phyloP scores from a whole-genome alignment of 179 eudicot species.

The Actinidia chinensis region DNA sequence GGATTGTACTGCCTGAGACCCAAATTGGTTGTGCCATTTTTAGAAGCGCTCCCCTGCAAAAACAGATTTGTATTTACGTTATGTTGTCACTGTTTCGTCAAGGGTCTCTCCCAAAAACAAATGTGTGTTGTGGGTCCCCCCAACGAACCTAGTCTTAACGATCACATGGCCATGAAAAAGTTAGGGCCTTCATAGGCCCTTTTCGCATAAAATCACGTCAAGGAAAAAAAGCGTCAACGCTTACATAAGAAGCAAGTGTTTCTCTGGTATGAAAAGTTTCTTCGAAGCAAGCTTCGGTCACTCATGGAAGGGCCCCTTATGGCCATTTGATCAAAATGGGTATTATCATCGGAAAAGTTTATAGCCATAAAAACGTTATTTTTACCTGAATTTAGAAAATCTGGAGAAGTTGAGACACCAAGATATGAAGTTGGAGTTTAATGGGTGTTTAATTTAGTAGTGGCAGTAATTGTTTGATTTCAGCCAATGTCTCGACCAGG shows the following conservation, averaged over 20 bases:
- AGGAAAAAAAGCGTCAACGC: conserved; percentile 29
- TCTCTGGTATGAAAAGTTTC: conserved; percentile 29
- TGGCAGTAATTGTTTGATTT: conserved; percentile 44
- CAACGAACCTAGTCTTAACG: too few species aligned
- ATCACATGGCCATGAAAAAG: too few species aligned
- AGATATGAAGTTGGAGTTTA: conserved; percentile 34
- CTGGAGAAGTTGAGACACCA: conserved; percentile 33
- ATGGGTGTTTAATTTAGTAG: conserved; percentile 48
- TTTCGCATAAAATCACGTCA: conserved; percentile 22
- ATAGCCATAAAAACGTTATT: conserved; percentile 37
- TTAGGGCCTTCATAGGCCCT: conserved; percentile 18
- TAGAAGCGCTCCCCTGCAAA: too few species aligned
- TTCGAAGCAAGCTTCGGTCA: conserved; percentile 24
- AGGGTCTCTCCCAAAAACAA: too few species aligned
- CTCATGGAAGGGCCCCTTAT: conserved; percentile 38
- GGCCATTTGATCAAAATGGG: conserved; percentile 45
- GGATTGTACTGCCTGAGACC: too few species aligned
- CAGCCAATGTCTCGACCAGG: conserved; percentile 29
- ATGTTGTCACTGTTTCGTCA: too few species aligned
- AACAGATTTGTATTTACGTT: too few species aligned
- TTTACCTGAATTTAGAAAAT: conserved; percentile 37
- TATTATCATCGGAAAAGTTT: conserved; percentile 34
- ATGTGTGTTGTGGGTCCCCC: too few species aligned
- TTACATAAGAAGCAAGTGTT: conserved; percentile 22
- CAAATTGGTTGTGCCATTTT: too few species aligned